phyloP scores from a whole-genome alignment of 176 grass and related monocot species.

The Cenchrus purpureus region DNA sequence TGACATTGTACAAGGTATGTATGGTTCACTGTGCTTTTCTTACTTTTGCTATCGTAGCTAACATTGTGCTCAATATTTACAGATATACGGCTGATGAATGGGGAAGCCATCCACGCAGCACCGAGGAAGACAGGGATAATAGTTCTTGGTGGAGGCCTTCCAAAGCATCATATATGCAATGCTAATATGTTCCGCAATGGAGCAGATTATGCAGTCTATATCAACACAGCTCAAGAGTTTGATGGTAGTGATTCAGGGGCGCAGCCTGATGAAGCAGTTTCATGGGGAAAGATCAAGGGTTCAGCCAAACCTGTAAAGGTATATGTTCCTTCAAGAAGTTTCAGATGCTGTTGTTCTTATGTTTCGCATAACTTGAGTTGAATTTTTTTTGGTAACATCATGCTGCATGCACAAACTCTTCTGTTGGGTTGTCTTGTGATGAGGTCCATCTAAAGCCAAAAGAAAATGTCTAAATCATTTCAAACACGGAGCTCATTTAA shows the following conservation, averaged over 20 bases:
- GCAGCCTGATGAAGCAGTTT: constrained; percentile 89
- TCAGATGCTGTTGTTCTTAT: constrained; percentile 1
- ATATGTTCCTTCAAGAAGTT: not conserved
- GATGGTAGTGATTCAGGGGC: constrained; percentile 98
- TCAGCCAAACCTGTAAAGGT: constrained; percentile 93
- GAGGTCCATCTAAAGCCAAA: not conserved
- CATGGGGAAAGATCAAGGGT: constrained; percentile 98
- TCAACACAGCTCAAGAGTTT: constrained; percentile 97
- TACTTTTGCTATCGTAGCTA: constrained; percentile 9
- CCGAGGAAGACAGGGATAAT: constrained; percentile 89
- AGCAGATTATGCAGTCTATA: constrained; percentile 91
- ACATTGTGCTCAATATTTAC: not conserved
- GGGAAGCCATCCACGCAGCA: constrained; percentile 82
- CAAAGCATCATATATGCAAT: constrained; percentile 97
- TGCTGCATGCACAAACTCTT: not conserved
- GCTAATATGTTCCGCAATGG: constrained; percentile 99
- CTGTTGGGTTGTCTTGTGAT: not conserved
- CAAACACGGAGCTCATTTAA: not conserved
- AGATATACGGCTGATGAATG: constrained; percentile 93
- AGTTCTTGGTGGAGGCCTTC: constrained; percentile 85
- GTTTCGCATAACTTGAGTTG: not conserved
- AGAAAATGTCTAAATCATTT: not conserved
- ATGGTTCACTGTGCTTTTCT: constrained; percentile 32
- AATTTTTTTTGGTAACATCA: constrained; percentile 8
- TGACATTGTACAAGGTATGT: constrained; percentile 94